phyloP scores from a whole-genome alignment of 495 filamentous ascomycete species.

The Penicillium daleae region DNA sequence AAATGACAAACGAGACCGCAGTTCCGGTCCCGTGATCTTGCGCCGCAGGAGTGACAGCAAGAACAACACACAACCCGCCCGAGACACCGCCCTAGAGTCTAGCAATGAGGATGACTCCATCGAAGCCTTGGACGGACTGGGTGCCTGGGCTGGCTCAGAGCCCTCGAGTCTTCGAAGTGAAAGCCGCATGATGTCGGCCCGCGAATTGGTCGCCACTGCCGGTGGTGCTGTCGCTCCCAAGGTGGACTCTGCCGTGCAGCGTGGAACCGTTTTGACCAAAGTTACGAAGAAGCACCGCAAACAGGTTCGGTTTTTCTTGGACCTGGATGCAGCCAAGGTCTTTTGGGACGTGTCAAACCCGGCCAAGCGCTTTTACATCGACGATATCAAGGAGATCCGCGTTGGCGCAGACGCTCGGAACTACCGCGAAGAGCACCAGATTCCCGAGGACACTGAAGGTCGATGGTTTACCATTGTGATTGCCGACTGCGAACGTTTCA shows the following conservation, averaged over 20 bases:
- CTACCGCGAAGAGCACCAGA: conserved; percentile 80
- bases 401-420: conserved; percentile 83
- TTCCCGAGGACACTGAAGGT: conserved; percentile 62
- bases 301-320: conserved; percentile 73
- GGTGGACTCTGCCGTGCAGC: conserved; percentile 69
- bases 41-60: conserved; percentile 87
- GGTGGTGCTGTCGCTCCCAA: conserved; percentile 63
- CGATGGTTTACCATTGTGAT: conserved; percentile 91
- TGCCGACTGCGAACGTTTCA: conserved; percentile 66
- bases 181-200: conserved; percentile 34
- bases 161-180: conserved; percentile 46
- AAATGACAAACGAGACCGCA: conserved; percentile 76
- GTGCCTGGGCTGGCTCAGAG: conserved; percentile 43
- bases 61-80: conserved; percentile 58
- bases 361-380: conserved; percentile 85
- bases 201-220: conserved; percentile 26
- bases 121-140: conserved; percentile 53
- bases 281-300: conserved; percentile 81
- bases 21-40: conserved; percentile 84
- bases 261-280: conserved; percentile 77
- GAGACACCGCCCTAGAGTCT: conserved; percentile 55
- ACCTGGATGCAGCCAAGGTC: conserved; percentile 81
- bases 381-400: conserved; percentile 90
- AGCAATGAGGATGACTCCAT: conserved; percentile 65
- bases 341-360: conserved; percentile 81